Conservation (phyloP, 2,329 filamentous ascomycete species). For the Ambrosiella cleistominuta region DNA sequence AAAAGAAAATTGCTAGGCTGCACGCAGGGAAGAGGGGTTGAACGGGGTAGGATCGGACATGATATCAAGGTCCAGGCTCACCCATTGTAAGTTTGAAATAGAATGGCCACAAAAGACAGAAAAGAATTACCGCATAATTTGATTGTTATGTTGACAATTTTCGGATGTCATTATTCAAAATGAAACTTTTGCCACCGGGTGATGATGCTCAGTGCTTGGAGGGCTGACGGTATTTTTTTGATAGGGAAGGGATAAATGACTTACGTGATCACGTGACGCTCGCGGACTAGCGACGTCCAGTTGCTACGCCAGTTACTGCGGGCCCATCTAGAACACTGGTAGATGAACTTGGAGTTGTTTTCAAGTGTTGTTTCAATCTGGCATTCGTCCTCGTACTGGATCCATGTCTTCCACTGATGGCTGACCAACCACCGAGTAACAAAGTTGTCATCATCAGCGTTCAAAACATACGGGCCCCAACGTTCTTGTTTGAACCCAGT, state of each 20-base stretch:
- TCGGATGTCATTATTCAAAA: too few species aligned
- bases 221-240: too few species aligned
- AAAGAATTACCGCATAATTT: too few species aligned
- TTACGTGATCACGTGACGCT: constrained; percentile 75
- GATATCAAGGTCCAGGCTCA: too few species aligned
- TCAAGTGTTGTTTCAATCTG: constrained; percentile 88
- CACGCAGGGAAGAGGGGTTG: too few species aligned
- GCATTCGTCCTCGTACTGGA: constrained; percentile 83
- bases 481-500: constrained; percentile 82
- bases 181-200: too few species aligned
- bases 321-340: constrained; percentile 87
- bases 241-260: constrained; percentile 22
- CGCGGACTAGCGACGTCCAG: constrained; percentile 70
- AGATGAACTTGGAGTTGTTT: constrained; percentile 73
- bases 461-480: constrained; percentile 76
- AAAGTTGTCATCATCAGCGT: constrained; percentile 96
- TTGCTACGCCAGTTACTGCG: constrained; percentile 97
- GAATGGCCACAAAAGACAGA: too few species aligned
- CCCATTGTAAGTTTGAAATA: too few species aligned
- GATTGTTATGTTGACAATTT: too few species aligned
- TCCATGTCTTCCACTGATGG: constrained; percentile 83
- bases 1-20: too few species aligned
- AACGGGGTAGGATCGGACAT: too few species aligned
- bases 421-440: constrained; percentile 90
- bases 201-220: too few species aligned